Base-by-base conservation (phyloP, 1,284 basidiomycete genomes). In the Paramarasmius palmivorus region DNA sequence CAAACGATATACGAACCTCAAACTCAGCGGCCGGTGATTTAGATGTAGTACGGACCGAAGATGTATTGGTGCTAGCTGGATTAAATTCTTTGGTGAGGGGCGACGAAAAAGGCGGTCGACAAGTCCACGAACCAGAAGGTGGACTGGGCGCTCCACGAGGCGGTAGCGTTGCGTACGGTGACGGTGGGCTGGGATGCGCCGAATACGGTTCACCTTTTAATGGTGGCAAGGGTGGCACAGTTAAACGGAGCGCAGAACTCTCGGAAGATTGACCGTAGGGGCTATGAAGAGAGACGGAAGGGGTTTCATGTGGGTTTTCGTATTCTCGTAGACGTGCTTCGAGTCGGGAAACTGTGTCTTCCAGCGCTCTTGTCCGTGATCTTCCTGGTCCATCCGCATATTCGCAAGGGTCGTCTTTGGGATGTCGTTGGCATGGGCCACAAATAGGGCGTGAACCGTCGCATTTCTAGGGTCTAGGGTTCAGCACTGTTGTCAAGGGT, bases 381-480 rank as follows among this genome's bases (percentile, higher is more conserved):
- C 55, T 45, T 53, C 51, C 55, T 5, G 55, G 54, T 15, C 59
- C 56, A 50, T 58, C 57, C n/a, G 59, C 54, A 34, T 61, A 61
- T 49, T 62, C 59, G 26, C 61, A 62, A 17, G 54, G 54, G 22
- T 59, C 55, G 22, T 54, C 56, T 40, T 57, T 56, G 19, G 54
- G 51, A 15, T 53, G 36, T n/a, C 59, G 50, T 19, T 52, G 35
- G 54, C 61, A 62, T 32, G 51, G 55, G 4, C 61, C 59, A 52
- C 61, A 62, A 15, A 49, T 38, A 9, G 61, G 61, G 12, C 51
- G 58, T 20, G 25, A 50, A 22, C 61, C 59, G 47, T 62, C 61
- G 39, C 61, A 62, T 53, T 57, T 55, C 61, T 62, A 29, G 15
- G 14, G 38, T 22, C 17, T 20, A 26, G n/a, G 15, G 29, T 38